Evolutionary conservation across 2,329 filamentous ascomycete species (phyloP), one percentile per base, ranked within the genome.

Genomic region (Rugonectria rugulosa): DNA sequence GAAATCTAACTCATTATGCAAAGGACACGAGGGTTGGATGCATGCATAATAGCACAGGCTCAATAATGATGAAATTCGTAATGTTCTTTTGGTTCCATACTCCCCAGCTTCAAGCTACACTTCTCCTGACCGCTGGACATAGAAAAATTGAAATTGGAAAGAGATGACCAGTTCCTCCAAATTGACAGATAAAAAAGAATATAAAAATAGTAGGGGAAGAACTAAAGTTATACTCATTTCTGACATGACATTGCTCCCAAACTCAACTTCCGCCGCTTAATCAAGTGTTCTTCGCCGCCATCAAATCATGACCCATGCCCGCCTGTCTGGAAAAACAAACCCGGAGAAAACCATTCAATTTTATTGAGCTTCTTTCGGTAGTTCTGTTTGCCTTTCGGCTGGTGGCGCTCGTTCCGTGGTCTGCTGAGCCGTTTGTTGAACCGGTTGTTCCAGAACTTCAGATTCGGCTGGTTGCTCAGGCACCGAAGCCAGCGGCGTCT

Each of bases 131-230:
- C 63, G 59, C 63, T 64, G 23, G 34, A 59, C 62, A 50, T 40
- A 48, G 23, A 10, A 23, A 41, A 53, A 34, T 27, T 45, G 52
- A 60, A 62, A 50, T 17, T 17, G 21, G 27, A 43, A 29, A 50
- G 19, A 19, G 59, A 59, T n/a, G n/a, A n/a, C n/a, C n/a, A 52
- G 26, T 55, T 57, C 46, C 20, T 40, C 58, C 46, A 56, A 68
- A 65, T 68, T 65, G 63, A 68, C 60, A 56, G 43, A 60, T 44
- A 55, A 65, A 64, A 66, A 61, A 46, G 55, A 59, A 60, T 60
- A 54, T 59, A 64, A 64, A 47, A 49, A 53, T 56, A 43, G 44
- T 24, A 42, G 19, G 47, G 42, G 53, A 29, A 48, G 31, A 23
- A 32, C 43, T 41, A 19, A 49, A 32, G 4, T 9, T 4, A 9